Conservation (phyloP, 495 filamentous ascomycete species). For the Penicillium samsonianum region DNA sequence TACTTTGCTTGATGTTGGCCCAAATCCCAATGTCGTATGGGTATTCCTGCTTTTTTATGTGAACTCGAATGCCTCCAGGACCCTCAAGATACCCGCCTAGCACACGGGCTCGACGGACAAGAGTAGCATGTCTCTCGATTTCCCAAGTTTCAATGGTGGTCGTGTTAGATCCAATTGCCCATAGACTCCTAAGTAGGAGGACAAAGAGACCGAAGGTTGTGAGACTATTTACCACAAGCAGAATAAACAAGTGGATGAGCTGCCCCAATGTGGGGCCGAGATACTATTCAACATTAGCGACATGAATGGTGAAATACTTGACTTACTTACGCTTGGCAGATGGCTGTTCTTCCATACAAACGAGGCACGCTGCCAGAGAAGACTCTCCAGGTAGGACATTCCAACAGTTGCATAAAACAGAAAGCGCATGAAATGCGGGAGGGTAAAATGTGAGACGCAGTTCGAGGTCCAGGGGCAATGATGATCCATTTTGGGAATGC, state of each 20-base stretch:
- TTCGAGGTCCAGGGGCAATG: constrained; percentile 96
- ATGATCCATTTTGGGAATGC: constrained; percentile 97
- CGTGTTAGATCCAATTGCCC: constrained; percentile 58
- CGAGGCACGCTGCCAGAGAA: constrained; percentile 58
- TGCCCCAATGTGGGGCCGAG: constrained; percentile 69
- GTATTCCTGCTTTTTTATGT: constrained; percentile 72
- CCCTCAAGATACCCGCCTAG: constrained; percentile 60
- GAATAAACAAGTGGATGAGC: constrained; percentile 65
- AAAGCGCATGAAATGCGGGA: constrained; percentile 90
- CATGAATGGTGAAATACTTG: neutral
- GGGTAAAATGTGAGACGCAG: constrained; percentile 88
- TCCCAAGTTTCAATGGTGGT: constrained; percentile 96
- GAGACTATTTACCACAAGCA: constrained; percentile 59
- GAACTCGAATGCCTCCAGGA: constrained; percentile 57
- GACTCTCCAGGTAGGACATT: constrained; percentile 63
- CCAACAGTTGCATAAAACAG: constrained; percentile 72
- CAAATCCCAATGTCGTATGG: constrained; percentile 92
- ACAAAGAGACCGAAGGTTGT: constrained; percentile 67
- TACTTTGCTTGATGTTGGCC: constrained; percentile 71
- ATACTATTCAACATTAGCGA: constrained; percentile 52
- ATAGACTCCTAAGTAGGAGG: constrained; percentile 61
- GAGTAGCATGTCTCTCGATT: constrained; percentile 78
- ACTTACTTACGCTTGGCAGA: constrained; percentile 62
- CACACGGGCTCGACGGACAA: constrained; percentile 61
- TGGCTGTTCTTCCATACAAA: constrained; percentile 66